Percentiles rank a stretch among this genome's conserved stretches.
Conservation (phyloP, 257 asterid species). For the Osmanthus fragrans region DNA sequence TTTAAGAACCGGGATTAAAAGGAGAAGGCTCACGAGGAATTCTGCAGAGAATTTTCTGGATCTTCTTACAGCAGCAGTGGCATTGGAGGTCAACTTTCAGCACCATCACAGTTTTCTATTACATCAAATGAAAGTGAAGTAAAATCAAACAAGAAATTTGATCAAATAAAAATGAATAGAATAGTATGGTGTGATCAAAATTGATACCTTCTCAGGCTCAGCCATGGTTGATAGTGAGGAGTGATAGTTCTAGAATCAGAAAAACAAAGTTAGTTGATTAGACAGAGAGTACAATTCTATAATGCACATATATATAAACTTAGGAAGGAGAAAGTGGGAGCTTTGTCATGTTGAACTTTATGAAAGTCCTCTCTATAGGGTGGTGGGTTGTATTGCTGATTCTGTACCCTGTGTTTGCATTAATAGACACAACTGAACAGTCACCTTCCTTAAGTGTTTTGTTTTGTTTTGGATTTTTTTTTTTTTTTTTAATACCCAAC, state of each 20-base stretch:
- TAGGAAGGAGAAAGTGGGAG: background rate
- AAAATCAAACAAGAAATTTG: too few relatives aligned
- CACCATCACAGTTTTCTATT: conserved; percentile 62
- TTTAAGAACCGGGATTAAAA: too few relatives aligned
- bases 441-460: conserved; percentile 19
- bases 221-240: conserved; percentile 23
- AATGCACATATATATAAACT: background rate
- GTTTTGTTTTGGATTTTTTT: too few relatives aligned
- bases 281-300: background rate
- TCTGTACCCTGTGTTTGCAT: conserved; percentile 33
- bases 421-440: conserved; percentile 28
- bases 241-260: background rate
- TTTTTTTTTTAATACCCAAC: too few relatives aligned
- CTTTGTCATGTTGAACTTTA: conserved; percentile 20
- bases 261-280: background rate
- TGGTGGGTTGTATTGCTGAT: conserved; percentile 28
- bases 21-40: conserved; percentile 61
- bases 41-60: conserved; percentile 77
- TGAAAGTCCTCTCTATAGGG: background rate
- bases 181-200: background rate
- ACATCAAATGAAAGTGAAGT: background rate
- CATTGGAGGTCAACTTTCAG: conserved; percentile 90
- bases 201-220: conserved; percentile 33
- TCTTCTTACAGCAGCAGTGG: conserved; percentile 74
- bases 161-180: background rate